These are phyloP conservation scores for Alternaria brassicae DNA, from an alignment of 2,329 filamentous ascomycete species.

Conservation along the genomic window DNA sequence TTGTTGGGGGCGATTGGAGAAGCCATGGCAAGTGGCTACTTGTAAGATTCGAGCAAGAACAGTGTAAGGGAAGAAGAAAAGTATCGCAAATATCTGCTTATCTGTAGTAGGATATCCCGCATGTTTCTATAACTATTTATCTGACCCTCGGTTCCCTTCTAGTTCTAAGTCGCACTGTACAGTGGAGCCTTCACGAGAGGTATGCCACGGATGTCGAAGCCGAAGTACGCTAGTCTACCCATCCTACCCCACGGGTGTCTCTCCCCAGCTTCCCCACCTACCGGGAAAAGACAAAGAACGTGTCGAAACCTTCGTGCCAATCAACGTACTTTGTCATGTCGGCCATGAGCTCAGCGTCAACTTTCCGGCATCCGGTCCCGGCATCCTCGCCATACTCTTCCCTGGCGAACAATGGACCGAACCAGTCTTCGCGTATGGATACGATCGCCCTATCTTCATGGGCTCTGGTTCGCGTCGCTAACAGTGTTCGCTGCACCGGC, in stretches of 20 bases:
- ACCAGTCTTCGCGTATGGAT: not conserved
- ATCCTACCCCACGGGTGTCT: not conserved
- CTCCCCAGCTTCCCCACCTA: not conserved
- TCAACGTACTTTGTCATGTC: not conserved
- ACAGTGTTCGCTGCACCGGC: not conserved
- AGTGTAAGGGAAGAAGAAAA: not conserved
- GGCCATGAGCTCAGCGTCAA: not conserved
- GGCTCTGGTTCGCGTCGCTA: not conserved
- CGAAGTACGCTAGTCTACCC: too few species aligned
- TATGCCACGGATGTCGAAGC: too few species aligned
- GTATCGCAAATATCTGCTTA: too few species aligned
- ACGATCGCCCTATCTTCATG: not conserved
- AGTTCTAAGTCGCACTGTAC: too few species aligned
- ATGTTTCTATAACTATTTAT: too few species aligned
- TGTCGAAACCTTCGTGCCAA: not conserved
- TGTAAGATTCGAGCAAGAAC: not conserved
- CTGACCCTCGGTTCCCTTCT: too few species aligned
- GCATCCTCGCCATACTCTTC: not conserved
- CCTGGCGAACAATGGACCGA: not conserved
- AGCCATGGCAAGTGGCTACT: not conserved
- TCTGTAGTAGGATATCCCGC: too few species aligned
- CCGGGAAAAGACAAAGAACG: not conserved
- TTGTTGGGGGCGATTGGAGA: not conserved
- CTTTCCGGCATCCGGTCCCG: not conserved
- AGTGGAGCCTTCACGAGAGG: too few species aligned